Conservation (phyloP, 2,329 filamentous ascomycete species). For the Aspergillus jensenii region DNA sequence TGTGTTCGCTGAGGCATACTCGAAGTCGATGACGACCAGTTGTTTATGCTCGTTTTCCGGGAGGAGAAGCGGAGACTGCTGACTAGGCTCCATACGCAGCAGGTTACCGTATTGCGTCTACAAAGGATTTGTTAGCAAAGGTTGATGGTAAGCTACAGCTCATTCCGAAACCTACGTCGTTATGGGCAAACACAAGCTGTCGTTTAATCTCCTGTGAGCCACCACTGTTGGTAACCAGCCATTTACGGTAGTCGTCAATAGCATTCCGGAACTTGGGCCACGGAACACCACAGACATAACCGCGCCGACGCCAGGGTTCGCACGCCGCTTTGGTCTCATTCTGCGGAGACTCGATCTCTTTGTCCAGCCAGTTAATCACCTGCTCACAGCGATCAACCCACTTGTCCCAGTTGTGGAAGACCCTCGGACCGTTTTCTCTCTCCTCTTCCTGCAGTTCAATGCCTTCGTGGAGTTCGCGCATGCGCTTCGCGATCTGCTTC, state of each 20-base stretch:
- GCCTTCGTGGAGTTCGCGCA: constrained; percentile 93
- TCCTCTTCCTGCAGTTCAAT: constrained; percentile 82
- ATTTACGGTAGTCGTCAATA: constrained; percentile 74
- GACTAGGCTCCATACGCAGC: constrained; percentile 68
- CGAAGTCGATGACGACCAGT: constrained; percentile 95
- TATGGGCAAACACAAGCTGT: constrained; percentile 90
- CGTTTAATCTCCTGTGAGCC: constrained; percentile 66
- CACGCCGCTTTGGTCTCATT: constrained; percentile 42
- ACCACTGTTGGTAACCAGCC: constrained; percentile 72
- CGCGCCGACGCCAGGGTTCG: constrained; percentile 66
- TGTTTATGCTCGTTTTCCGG: constrained; percentile 95
- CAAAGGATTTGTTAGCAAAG: constrained; percentile 18
- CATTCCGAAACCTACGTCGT: constrained; percentile 67
- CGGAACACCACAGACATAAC: constrained; percentile 77
- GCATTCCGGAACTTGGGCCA: constrained; percentile 76
- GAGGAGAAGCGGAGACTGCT: constrained; percentile 79
- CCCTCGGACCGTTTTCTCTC: constrained; percentile 72
- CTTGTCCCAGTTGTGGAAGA: constrained; percentile 93
- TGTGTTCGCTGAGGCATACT: constrained; percentile 88
- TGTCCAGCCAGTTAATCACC: constrained; percentile 54
- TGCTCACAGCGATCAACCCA: constrained; percentile 69
- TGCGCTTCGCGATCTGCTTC: constrained; percentile 92
- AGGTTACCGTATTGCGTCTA: constrained; percentile 99
- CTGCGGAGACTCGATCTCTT: constrained; percentile 56
- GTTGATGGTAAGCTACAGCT: not conserved